A percentile compares a stretch with the other conserved stretches of the same genome.
Conservation (phyloP, 306 rosid species). For the Pachyrhizus erosus region DNA sequence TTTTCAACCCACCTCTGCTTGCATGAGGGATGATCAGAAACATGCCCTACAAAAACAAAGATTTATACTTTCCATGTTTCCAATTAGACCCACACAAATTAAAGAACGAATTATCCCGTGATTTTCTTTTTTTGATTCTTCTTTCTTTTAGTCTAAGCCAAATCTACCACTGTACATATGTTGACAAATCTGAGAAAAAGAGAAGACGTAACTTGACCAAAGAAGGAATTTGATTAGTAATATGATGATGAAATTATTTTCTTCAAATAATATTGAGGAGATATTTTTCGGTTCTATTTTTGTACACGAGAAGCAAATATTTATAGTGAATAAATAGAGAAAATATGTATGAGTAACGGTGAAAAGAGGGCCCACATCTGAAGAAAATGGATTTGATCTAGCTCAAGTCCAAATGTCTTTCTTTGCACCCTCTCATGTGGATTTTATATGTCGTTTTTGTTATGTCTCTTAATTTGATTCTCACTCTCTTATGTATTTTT, state of each 20-base stretch:
- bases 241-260: neutral
- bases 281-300: neutral
- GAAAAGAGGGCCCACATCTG: neutral
- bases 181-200: conserved; percentile 35
- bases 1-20: conserved; percentile 17
- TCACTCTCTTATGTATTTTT: too few relatives aligned
- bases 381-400: neutral
- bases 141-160: conserved; percentile 10
- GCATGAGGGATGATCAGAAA: conserved; percentile 26
- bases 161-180: neutral
- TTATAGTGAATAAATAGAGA: neutral
- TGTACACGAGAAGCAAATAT: neutral
- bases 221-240: neutral
- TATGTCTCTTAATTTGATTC: neutral
- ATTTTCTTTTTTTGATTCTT: neutral
- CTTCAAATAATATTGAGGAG: neutral
- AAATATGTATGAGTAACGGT: neutral
- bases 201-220: conserved; percentile 10
- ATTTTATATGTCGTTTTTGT: conserved; percentile 5
- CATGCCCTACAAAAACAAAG: conserved; percentile 2
- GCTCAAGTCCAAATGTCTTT: conserved; percentile 40
- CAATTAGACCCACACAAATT: neutral
- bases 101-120: conserved; percentile 5
- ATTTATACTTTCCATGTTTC: conserved; percentile 30
- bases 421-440: conserved; percentile 30